phyloP scores from a whole-genome alignment of 2,329 filamentous ascomycete genomes.

The Claviceps pusilla region DNA sequence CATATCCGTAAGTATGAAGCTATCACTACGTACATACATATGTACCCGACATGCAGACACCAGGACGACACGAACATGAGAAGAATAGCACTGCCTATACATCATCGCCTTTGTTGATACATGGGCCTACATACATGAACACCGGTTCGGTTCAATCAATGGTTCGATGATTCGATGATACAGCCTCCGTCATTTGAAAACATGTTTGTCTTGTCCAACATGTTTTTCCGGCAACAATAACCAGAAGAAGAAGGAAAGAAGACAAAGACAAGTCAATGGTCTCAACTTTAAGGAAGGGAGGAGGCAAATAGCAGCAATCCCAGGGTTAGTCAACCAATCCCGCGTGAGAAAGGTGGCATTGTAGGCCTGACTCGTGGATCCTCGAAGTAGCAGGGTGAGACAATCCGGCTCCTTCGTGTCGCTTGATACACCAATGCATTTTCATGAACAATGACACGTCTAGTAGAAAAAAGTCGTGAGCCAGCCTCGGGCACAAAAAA shows the following conservation, averaged over 20 bases:
- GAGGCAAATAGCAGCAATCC: not conserved
- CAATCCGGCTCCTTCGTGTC: not conserved
- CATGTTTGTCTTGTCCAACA: too few species aligned
- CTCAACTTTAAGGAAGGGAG: not conserved
- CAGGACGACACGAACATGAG: not conserved
- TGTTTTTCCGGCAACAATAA: not conserved
- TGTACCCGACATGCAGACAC: not conserved
- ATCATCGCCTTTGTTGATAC: not conserved
- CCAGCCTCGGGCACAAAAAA: not conserved
- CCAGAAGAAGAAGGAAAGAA: not conserved
- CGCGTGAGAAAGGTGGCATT: not conserved
- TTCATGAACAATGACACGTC: not conserved
- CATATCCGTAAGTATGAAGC: too few species aligned
- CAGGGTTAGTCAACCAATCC: not conserved
- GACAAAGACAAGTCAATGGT: not conserved
- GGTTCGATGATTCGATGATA: too few species aligned
- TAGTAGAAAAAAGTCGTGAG: not conserved
- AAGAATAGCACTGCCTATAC: not conserved
- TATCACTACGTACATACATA: not conserved
- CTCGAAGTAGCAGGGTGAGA: not conserved
- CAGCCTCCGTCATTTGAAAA: too few species aligned
- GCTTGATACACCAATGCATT: not conserved
- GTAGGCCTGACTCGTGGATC: not conserved
- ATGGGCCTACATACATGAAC: not conserved
- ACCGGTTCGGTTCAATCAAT: too few species aligned